Evolutionary conservation across 202 grass and related monocot genomes (phyloP).

Genomic region (Schoenoplectus triqueter): DNA sequence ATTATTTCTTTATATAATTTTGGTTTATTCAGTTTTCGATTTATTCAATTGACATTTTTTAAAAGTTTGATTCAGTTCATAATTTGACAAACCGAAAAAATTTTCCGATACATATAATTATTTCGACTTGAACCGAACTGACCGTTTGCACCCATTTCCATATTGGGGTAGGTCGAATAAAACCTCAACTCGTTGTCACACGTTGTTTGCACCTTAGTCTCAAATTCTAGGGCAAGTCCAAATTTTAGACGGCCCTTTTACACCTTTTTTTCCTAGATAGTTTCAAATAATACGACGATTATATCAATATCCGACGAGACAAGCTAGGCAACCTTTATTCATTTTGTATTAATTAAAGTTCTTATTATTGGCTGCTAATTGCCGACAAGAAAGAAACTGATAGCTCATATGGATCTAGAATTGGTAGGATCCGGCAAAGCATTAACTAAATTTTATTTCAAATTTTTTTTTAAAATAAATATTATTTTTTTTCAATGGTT

Average conservation of each 20-base stretch:
- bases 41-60: too few relatives aligned
- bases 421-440: neutral
- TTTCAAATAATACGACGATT: constrained; percentile 13
- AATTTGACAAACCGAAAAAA: too few relatives aligned
- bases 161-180: too few relatives aligned
- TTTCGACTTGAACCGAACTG: too few relatives aligned
- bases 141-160: too few relatives aligned
- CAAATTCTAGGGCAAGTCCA: neutral
- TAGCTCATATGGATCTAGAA: neutral
- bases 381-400: neutral
- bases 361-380: neutral
- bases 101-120: too few relatives aligned
- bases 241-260: constrained; percentile 7
- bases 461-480: too few relatives aligned
- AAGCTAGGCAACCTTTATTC: neutral
- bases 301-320: constrained; percentile 5
- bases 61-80: too few relatives aligned
- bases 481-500: neutral
- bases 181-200: neutral
- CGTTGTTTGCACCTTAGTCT: constrained; percentile 6
- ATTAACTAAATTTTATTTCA: too few relatives aligned
- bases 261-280: neutral
- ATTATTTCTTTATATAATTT: too few relatives aligned
- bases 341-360: neutral
- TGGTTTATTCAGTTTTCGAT: too few relatives aligned